These are phyloP conservation scores for Ceratocystis cacaofunesta DNA, from an alignment of 2,329 filamentous ascomycete genomes.

Conservation along the genomic window DNA sequence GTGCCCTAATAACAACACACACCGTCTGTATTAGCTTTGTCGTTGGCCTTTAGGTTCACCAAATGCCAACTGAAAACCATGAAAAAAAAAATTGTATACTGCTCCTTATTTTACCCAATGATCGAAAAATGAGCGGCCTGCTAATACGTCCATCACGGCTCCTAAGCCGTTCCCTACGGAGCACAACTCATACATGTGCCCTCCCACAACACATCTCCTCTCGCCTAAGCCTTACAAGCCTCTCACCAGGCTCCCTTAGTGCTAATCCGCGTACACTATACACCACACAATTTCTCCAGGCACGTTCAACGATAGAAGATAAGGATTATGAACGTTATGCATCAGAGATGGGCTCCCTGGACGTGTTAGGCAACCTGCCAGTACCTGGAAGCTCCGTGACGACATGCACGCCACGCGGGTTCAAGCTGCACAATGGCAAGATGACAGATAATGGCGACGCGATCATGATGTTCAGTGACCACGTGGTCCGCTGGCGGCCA, in stretches of 20 bases:
- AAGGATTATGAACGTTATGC: constrained; percentile 2
- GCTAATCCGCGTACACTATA: neutral
- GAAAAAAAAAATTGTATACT: neutral
- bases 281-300: neutral
- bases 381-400: constrained; percentile 72
- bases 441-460: constrained; percentile 55
- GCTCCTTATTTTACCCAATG: too few species aligned
- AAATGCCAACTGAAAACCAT: neutral
- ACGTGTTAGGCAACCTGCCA: constrained; percentile 64
- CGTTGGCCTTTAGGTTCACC: neutral
- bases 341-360: constrained; percentile 31
- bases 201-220: neutral
- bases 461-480: constrained; percentile 66
- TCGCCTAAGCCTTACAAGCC: neutral
- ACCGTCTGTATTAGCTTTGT: neutral
- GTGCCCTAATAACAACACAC: neutral
- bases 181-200: neutral
- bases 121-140: neutral
- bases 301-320: neutral
- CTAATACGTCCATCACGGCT: neutral
- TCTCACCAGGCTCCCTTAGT: neutral
- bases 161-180: neutral
- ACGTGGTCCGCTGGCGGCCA: constrained; percentile 79
- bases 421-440: constrained; percentile 69
- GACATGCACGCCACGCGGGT: constrained; percentile 67